These are phyloP conservation scores for Botrytis elliptica DNA, from an alignment of 2,329 filamentous ascomycete genomes.

Conservation along the genomic window DNA sequence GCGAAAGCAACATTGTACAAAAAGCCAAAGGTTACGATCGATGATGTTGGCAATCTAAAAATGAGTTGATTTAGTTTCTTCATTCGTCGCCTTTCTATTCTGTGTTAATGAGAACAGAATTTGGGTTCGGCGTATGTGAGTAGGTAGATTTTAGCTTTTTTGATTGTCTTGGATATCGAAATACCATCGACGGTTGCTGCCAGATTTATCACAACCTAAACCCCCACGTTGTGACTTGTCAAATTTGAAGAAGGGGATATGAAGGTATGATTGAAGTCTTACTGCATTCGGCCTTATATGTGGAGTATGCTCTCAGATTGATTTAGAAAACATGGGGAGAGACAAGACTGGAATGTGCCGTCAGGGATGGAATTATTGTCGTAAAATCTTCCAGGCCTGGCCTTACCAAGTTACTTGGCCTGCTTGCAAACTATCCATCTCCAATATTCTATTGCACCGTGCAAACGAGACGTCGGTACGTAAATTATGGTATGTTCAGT, in stretches of 20 bases:
- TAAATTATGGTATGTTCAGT: neutral
- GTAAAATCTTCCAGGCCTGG: constrained; percentile 2
- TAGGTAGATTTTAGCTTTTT: neutral
- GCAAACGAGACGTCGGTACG: neutral
- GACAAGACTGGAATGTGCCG: constrained; percentile 15
- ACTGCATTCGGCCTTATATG: constrained; percentile 5
- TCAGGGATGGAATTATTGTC: neutral
- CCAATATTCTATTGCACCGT: neutral
- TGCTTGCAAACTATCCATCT: neutral
- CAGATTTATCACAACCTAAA: constrained; percentile 6
- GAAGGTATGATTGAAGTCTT: constrained; percentile 15
- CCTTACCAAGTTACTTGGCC: constrained; percentile 10
- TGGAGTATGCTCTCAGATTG: neutral
- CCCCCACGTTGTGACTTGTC: constrained; percentile 21
- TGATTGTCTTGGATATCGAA: neutral
- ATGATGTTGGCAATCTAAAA: constrained; percentile 12
- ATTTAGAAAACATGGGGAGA: constrained; percentile 11
- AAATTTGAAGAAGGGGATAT: neutral
- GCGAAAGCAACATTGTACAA: constrained; percentile 20
- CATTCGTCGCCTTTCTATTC: constrained; percentile 7
- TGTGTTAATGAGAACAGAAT: constrained; percentile 4
- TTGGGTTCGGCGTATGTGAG: neutral
- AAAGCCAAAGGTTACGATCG: constrained; percentile 9
- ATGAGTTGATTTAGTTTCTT: neutral
- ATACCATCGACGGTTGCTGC: constrained; percentile 1